Conservation (phyloP, 139 green algal genomes). For the Klebsormidium nitens region DNA sequence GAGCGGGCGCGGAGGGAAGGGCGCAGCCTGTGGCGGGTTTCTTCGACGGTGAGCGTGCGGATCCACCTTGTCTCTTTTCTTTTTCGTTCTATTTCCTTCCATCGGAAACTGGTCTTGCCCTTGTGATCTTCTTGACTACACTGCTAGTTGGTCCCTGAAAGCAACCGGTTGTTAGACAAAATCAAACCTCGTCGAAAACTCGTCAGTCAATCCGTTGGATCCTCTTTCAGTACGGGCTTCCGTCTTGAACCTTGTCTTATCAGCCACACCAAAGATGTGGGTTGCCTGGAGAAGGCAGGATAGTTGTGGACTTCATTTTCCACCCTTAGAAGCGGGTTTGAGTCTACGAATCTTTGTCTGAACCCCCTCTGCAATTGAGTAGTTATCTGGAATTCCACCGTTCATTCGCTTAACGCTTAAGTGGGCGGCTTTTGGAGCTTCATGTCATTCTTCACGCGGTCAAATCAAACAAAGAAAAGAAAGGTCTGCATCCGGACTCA, state of each 20-base stretch:
- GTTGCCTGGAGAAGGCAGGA: no score
- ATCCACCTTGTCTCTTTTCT: neutral
- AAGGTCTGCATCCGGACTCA: conserved; percentile 40
- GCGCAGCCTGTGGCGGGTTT: conserved; percentile 72
- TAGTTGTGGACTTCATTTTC: no score
- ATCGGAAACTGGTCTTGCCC: neutral
- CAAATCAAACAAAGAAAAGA: no score
- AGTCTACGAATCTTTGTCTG: neutral
- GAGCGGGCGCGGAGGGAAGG: conserved; percentile 49
- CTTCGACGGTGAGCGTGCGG: conserved; percentile 60
- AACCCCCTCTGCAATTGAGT: neutral
- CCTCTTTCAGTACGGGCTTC: no score
- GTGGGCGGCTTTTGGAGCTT: neutral
- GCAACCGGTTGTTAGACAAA: no score
- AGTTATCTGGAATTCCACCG: neutral
- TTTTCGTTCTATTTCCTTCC: neutral
- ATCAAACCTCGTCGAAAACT: no score
- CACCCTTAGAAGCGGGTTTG: neutral
- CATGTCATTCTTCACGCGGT: no score
- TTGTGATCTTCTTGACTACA: no score
- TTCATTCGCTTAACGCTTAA: neutral
- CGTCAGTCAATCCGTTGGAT: no score
- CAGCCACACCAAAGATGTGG: no score
- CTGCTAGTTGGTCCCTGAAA: no score
- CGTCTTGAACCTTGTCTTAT: no score